A percentile compares a stretch with the other conserved stretches of the same genome.
Evolutionary conservation across 768 basidiomycete genomes (phyloP).

Genomic region (Kondoa malvinella): DNA sequence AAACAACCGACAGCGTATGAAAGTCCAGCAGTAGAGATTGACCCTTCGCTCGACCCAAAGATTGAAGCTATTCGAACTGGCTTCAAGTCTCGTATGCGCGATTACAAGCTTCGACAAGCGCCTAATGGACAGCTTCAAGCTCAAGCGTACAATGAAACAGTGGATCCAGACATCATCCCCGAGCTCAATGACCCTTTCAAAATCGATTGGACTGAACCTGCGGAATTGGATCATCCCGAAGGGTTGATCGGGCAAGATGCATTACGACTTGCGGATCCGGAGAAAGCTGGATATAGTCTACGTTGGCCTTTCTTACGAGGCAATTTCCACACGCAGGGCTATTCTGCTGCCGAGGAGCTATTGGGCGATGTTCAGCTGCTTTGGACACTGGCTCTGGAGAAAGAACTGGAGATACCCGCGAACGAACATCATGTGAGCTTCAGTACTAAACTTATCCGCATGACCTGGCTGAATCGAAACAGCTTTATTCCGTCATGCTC

Average conservation of each 20-base stretch:
- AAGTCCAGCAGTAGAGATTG: background rate
- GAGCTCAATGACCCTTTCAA: constrained; percentile 67
- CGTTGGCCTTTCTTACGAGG: constrained; percentile 68
- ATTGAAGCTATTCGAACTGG: constrained; percentile 39
- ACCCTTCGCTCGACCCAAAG: constrained; percentile 44
- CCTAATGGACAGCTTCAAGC: constrained; percentile 28
- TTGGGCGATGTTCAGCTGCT: constrained; percentile 64
- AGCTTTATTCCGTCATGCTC: constrained; percentile 75
- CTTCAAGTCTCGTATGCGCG: constrained; percentile 31
- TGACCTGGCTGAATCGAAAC: background rate
- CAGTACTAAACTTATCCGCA: background rate
- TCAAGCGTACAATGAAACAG: constrained; percentile 53
- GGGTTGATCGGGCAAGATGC: constrained; percentile 51
- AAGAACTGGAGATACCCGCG: constrained; percentile 42
- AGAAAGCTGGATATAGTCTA: constrained; percentile 49
- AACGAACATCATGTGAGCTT: constrained; percentile 46
- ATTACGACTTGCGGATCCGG: constrained; percentile 47
- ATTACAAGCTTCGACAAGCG: constrained; percentile 49
- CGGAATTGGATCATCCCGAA: constrained; percentile 26
- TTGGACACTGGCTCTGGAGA: constrained; percentile 45
- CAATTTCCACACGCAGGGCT: constrained; percentile 65
- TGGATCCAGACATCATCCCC: constrained; percentile 67
- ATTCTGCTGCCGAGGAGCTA: constrained; percentile 43
- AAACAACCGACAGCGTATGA: constrained; percentile 4
- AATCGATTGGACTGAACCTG: constrained; percentile 61